These are phyloP conservation scores for Xerocomus tenax DNA, from an alignment of 1,284 basidiomycete species.

Conservation along the genomic window DNA sequence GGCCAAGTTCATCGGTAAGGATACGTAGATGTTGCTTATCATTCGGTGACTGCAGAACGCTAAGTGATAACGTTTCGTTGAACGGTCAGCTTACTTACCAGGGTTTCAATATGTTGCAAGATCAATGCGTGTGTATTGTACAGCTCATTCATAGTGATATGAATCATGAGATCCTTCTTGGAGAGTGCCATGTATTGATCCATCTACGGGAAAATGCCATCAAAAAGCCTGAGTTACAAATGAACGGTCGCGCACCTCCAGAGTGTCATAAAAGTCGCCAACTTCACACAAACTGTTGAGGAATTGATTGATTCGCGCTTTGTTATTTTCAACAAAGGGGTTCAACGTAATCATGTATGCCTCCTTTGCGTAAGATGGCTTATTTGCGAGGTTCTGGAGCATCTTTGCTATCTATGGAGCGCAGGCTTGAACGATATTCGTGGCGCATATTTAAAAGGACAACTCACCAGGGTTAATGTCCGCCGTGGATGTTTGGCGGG, in stretches of 20 bases:
- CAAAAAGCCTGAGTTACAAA: background rate
- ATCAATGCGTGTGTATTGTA: conserved; percentile 96
- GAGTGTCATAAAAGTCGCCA: conserved; percentile 96
- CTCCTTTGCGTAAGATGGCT: conserved; percentile 96
- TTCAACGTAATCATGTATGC: conserved; percentile 98
- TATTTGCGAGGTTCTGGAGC: conserved; percentile 98
- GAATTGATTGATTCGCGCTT: conserved; percentile 93
- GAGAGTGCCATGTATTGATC: conserved; percentile 99
- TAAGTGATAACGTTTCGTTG: conserved; percentile 1
- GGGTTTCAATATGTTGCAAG: conserved; percentile 86
- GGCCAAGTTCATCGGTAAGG: conserved; percentile 88
- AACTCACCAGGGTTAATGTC: conserved; percentile 79
- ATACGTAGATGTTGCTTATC: conserved; percentile 96
- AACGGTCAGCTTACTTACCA: conserved; percentile 50
- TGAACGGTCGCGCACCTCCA: conserved; percentile 61
- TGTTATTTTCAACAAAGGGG: conserved; percentile 98
- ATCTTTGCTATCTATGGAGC: conserved; percentile 87
- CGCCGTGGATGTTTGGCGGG: conserved; percentile 95
- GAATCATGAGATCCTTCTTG: conserved; percentile 96
- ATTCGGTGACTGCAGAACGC: conserved; percentile 70
- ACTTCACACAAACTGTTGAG: conserved; percentile 96
- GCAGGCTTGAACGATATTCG: conserved; percentile 1
- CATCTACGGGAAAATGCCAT: conserved; percentile 53
- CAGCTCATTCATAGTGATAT: conserved; percentile 98
- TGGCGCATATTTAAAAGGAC: background rate